Percentiles rank a stretch among this genome's conserved stretches.
These are phyloP conservation scores for Combretum micranthum DNA, from an alignment of 345 rosid species.

Conservation along the genomic window DNA sequence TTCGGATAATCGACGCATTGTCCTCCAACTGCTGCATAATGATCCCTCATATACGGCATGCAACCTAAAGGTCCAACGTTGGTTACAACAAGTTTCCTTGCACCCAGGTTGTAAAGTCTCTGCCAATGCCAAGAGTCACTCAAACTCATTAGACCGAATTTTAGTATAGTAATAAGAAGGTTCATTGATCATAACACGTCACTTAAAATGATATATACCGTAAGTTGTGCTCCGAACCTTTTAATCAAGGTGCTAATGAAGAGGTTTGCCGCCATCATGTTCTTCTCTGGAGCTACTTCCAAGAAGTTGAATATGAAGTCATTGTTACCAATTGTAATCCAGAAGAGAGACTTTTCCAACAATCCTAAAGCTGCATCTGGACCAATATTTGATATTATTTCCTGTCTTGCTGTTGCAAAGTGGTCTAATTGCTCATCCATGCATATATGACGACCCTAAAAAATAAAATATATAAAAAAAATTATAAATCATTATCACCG, in stretches of 20 bases:
- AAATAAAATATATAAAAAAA: no score
- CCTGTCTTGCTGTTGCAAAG: slow-evolving; percentile 41
- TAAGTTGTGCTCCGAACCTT: slow-evolving; percentile 54
- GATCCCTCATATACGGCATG: slow-evolving; percentile 60
- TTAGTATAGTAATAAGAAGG: no score
- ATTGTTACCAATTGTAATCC: slow-evolving; percentile 62
- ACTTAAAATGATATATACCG: no score
- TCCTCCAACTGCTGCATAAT: slow-evolving; percentile 33
- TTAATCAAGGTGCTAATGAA: slow-evolving; percentile 46
- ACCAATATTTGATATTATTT: slow-evolving; percentile 35
- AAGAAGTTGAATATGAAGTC: slow-evolving; percentile 73
- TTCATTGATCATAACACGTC: not conserved
- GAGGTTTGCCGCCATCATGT: slow-evolving; percentile 34
- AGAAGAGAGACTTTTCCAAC: slow-evolving; percentile 32
- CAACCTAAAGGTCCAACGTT: slow-evolving; percentile 86
- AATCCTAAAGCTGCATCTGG: slow-evolving; percentile 30
- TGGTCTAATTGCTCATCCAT: slow-evolving; percentile 55
- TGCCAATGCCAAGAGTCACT: slow-evolving; percentile 12
- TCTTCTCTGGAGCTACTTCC: slow-evolving; percentile 32
- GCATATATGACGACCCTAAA: slow-evolving; percentile 58
- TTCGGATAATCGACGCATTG: slow-evolving; percentile 44
- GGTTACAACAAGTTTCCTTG: slow-evolving; percentile 49
- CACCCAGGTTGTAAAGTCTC: slow-evolving; percentile 62
- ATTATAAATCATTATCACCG: no score
- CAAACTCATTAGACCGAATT: no score